Evolutionary conservation across 2,329 filamentous ascomycete genomes (phyloP), one percentile per base, ranked within the genome.

Genomic region (Ascochyta viciae-villosae): DNA sequence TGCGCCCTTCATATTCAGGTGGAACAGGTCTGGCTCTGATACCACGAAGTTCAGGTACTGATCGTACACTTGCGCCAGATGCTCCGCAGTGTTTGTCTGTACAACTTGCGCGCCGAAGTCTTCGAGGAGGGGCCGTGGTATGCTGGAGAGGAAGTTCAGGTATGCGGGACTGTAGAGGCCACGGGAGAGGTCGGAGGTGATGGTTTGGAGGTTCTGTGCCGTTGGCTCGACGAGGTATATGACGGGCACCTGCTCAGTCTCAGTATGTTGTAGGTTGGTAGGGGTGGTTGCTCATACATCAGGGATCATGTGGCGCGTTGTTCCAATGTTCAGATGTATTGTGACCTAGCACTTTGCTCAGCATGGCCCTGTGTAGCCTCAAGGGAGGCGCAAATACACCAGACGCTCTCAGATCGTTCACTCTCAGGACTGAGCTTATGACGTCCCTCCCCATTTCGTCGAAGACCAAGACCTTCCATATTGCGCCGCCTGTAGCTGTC

Each of bases 41-140:
- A 98, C 94, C 61, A 98, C 90, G 71, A 98, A 99, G 77, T 99
- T 98, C 50, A 99, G 82, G 72, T 98, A 98, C 74, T 99, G 95
- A 74, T 99, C 95, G 68, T 89, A 99, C 6, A 99, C 86, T 70
- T 97, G 93, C 2, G 93, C 88, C 60, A 99, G 93, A 68, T 90
- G 87, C 66, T 98, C 94, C 5, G 94, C 88, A 0, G 92, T 96
- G 24, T 89, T 91, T 12, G 92, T 87, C 27, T 89, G 81, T 6
- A 92, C 93, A 10, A 94, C 96, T 73, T 96, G 88, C 15, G 90
- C 84, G 4, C 93, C 95, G 74, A 99, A 98, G 59, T 98, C 94
- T 80, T 99, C 95, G 46, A 99, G 86, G 15, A 98, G 82, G 7
- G 92, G 89, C 61, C 95, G 86, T 4, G 94, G 91, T 74, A 99